Evolutionary conservation across 2,329 filamentous ascomycete species (phyloP), one percentile per base, ranked within the genome.

Genomic region (Rutstroemia sp.): DNA sequence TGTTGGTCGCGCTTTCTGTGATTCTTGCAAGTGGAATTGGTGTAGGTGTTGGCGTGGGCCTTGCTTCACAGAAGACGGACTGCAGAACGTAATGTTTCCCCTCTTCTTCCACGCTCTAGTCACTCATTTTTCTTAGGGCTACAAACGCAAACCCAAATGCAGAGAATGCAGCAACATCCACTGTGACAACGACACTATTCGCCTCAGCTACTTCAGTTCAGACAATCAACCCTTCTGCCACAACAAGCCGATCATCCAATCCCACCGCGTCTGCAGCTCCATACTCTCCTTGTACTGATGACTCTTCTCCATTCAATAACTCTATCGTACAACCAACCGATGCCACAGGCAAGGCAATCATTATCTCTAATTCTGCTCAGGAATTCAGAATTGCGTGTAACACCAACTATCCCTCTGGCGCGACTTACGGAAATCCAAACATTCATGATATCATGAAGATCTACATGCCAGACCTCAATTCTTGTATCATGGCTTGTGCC

Each of bases 371-470:
- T 25, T 19, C 21, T 4, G 6, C 49, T 5, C 55, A 57, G 17
- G 44, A 44, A 14, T 57, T 57, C 19, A n/a, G 21, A 42, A 39
- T 57, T 38, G 44, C 51, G 3, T 57, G 50, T 30, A 48, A 57
- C 12, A 54, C 55, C 7, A 57, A 57, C 21, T 57, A 44, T 39
- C 50, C 50, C 9, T 51, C 40, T 21, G 45, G 50, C 3, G 8
- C 44, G 27, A n/a, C n/a, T 14, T 47, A 40, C 21, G 42, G 55
- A n/a, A 57, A 57, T 30, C 55, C 55, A 6, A 5, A 21, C 1
- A 36, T 57, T 2, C 38, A 53, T 30, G 55, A 57, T 48, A 48
- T 57, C n/a, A 54, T 57, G 49, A 54, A 54, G 38, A 38, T 54
- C 27, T 57, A 57, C 14, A 30, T 48, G 45, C 38, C 56, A 2